A percentile compares a stretch with the other conserved stretches of the same genome.
These are phyloP conservation scores for Pneumocystis murina DNA, from an alignment of 1,139 yeast species.

Conservation along the genomic window DNA sequence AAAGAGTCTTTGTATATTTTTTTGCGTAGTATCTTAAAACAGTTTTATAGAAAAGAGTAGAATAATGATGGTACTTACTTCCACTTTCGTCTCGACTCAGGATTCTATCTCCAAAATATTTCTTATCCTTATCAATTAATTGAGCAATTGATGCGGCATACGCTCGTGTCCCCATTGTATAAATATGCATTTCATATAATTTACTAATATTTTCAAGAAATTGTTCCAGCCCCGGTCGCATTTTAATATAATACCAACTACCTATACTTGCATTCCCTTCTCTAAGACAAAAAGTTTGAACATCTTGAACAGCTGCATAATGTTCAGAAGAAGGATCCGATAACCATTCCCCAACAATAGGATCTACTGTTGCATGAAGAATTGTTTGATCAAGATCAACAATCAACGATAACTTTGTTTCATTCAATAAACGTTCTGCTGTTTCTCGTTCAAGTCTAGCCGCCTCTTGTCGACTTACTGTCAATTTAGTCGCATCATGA, in stretches of 20 bases:
- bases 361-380: slow-evolving; percentile 94
- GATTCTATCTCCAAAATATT: slow-evolving; percentile 78
- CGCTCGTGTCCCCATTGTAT: slow-evolving; percentile 97
- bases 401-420: slow-evolving; percentile 64
- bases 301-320: slow-evolving; percentile 70
- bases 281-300: slow-evolving; percentile 48
- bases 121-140: slow-evolving; percentile 80
- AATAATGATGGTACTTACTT: slow-evolving; percentile 23
- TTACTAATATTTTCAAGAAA: slow-evolving; percentile 52
- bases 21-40: slow-evolving; percentile 43
- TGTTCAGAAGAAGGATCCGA: slow-evolving; percentile 72
- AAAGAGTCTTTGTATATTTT: slow-evolving; percentile 71
- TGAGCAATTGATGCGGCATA: slow-evolving; percentile 84
- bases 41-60: background rate
- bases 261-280: slow-evolving; percentile 30
- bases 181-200: slow-evolving; percentile 78
- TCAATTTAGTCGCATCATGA: slow-evolving; percentile 75
- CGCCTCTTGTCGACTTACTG: slow-evolving; percentile 74
- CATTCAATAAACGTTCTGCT: slow-evolving; percentile 44
- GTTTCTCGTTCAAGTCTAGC: slow-evolving; percentile 60
- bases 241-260: slow-evolving; percentile 84
- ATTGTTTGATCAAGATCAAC: slow-evolving; percentile 97
- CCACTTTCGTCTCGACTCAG: slow-evolving; percentile 93
- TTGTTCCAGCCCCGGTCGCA: slow-evolving; percentile 70
- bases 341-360: slow-evolving; percentile 95